Evolutionary conservation across 164 flowering plant species (phyloP).

Genomic region (Umbellularia californica): DNA sequence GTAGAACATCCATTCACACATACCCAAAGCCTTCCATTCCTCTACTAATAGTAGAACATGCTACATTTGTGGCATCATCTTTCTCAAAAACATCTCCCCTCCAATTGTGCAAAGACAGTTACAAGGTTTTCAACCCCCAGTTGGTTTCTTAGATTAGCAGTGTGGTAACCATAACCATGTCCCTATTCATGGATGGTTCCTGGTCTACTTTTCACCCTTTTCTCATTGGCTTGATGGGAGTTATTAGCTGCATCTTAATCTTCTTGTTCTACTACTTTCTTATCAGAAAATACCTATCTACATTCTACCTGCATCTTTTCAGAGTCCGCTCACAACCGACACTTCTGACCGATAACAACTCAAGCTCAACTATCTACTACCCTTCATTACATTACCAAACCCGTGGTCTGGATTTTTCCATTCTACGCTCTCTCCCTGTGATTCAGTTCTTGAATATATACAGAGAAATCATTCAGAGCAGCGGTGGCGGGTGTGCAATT

Average conservation of each 20-base stretch:
- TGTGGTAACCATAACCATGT: neutral
- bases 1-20: neutral
- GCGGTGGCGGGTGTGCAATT: constrained; percentile 24
- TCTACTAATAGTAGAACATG: neutral
- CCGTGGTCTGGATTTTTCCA: constrained; percentile 27
- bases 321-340: constrained; percentile 21
- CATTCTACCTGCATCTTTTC: neutral
- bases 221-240: constrained; percentile 21
- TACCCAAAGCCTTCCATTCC: neutral
- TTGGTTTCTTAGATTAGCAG: neutral
- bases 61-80: neutral
- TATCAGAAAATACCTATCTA: constrained; percentile 6
- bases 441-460: constrained; percentile 32
- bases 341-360: neutral
- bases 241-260: constrained; percentile 23
- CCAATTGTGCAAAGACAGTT: neutral
- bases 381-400: constrained; percentile 29
- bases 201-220: constrained; percentile 15
- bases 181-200: neutral
- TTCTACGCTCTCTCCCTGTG: constrained; percentile 29
- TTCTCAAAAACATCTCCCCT: neutral
- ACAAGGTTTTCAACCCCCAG: no score
- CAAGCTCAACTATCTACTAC: constrained; percentile 19
- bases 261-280: constrained; percentile 29
- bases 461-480: constrained; percentile 5